A percentile compares a stretch with the other conserved stretches of the same genome.
Conservation (phyloP, 345 rosid genomes). For the Euphorbia peplus region DNA sequence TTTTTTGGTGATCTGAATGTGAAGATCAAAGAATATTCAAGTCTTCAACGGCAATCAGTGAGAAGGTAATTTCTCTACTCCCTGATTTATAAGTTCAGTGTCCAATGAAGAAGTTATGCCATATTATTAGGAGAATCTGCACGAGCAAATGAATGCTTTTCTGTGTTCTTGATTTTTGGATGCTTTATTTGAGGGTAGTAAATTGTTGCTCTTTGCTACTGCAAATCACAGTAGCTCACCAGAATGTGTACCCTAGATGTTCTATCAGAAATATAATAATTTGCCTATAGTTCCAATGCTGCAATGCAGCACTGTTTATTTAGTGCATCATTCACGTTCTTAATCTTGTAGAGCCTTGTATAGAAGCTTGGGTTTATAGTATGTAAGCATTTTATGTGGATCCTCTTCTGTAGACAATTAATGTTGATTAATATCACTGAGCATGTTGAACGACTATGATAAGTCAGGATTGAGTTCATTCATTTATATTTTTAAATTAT, state of each 20-base stretch:
- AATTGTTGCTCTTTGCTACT: background rate
- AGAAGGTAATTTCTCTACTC: conserved; percentile 54
- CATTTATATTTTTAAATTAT: background rate
- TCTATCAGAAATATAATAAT: background rate
- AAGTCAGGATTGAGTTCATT: background rate
- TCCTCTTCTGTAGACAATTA: background rate
- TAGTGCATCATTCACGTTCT: background rate
- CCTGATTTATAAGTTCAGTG: background rate
- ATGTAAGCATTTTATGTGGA: background rate
- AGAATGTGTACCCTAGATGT: background rate
- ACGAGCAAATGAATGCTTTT: background rate
- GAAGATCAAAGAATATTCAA: conserved; percentile 84
- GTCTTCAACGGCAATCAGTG: conserved; percentile 68
- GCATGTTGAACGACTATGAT: background rate
- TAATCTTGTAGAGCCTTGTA: background rate
- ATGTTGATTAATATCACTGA: background rate
- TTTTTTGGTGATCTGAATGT: conserved; percentile 64
- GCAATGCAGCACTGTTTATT: background rate
- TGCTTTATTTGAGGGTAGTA: background rate
- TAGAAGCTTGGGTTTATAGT: background rate
- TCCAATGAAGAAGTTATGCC: background rate
- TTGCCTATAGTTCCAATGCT: background rate
- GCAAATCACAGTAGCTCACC: background rate
- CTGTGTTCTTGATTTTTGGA: background rate
- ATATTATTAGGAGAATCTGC: background rate